A percentile compares a stretch with the other conserved stretches of the same genome.
phyloP scores from a whole-genome alignment of 139 green algal species.

The Gonium pectorale region DNA sequence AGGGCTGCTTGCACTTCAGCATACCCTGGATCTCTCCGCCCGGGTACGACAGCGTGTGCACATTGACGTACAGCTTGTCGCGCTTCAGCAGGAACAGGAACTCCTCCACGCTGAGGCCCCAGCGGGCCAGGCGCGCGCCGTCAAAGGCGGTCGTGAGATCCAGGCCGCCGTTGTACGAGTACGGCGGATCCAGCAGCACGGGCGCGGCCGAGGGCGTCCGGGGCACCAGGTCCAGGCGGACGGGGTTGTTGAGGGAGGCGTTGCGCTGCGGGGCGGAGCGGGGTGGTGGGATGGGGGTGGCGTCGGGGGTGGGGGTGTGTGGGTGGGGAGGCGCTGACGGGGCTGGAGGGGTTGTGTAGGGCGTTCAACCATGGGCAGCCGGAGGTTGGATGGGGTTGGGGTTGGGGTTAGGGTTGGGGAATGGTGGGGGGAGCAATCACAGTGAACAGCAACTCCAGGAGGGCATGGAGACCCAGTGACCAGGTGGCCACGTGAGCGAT shows the following conservation, averaged over 20 bases:
- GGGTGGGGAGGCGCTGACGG: too few relatives aligned
- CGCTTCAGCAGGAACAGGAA: not conserved
- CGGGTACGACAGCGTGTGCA: not conserved
- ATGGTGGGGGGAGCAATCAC: too few relatives aligned
- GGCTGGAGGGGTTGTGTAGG: too few relatives aligned
- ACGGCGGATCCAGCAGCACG: not conserved
- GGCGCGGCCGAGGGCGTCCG: not conserved
- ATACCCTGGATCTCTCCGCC: not conserved
- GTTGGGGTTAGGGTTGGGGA: too few relatives aligned
- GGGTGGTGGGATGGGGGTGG: not conserved
- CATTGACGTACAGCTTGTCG: slow-evolving; percentile 6
- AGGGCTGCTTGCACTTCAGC: not conserved
- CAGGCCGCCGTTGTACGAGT: not conserved
- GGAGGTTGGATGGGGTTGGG: too few relatives aligned
- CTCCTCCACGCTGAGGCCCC: not conserved
- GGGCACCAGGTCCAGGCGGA: slow-evolving; percentile 5
- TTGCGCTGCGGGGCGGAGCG: not conserved
- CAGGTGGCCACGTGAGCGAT: not conserved
- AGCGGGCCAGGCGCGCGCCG: not conserved
- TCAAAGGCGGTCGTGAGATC: not conserved
- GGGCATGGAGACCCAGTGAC: not conserved
- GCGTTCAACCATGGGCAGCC: too few relatives aligned
- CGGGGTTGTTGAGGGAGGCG: slow-evolving; percentile 3
- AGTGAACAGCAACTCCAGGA: not conserved
- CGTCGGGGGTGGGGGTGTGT: not conserved